These are phyloP conservation scores for Endocalyx cinctus DNA, from an alignment of 2,329 filamentous ascomycete genomes.

Conservation along the genomic window DNA sequence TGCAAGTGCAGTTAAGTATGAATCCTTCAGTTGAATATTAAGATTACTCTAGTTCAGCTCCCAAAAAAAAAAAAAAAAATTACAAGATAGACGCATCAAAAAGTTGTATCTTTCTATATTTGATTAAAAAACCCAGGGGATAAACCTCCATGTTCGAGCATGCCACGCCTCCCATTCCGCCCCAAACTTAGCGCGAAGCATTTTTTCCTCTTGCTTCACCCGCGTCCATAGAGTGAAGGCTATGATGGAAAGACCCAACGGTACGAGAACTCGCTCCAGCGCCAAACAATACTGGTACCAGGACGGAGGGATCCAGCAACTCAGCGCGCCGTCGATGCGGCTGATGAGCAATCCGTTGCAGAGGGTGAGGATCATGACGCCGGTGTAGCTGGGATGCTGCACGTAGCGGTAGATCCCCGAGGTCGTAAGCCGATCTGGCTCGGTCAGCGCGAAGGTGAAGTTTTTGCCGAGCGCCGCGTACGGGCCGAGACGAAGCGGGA, in stretches of 20 bases:
- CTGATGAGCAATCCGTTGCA: slow-evolving; percentile 28
- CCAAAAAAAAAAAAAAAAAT: no score
- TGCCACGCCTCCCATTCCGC: slow-evolving; percentile 46
- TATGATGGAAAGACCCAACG: slow-evolving; percentile 11
- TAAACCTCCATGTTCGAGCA: slow-evolving; percentile 40
- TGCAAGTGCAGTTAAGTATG: no score
- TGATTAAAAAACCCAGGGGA: slow-evolving; percentile 38
- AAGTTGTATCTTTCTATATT: background rate
- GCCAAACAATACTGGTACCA: slow-evolving; percentile 3
- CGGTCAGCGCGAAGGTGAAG: slow-evolving; percentile 48
- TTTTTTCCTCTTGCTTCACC: slow-evolving; percentile 44
- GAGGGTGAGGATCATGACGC: slow-evolving; percentile 30
- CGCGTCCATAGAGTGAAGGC: slow-evolving; percentile 27
- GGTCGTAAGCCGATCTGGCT: slow-evolving; percentile 41
- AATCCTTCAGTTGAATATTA: no score
- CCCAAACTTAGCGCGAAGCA: slow-evolving; percentile 44
- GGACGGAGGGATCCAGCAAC: slow-evolving; percentile 33
- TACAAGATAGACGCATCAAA: no score
- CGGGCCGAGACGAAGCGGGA: slow-evolving; percentile 28
- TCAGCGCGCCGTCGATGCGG: slow-evolving; percentile 32
- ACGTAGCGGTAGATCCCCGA: slow-evolving; percentile 43
- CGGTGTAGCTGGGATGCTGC: slow-evolving; percentile 51
- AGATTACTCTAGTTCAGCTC: no score
- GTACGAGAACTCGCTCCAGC: slow-evolving; percentile 6
- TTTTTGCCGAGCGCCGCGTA: slow-evolving; percentile 42